Base-by-base conservation (phyloP, 768 basidiomycete genomes). In the Kwoniella sp. region DNA sequence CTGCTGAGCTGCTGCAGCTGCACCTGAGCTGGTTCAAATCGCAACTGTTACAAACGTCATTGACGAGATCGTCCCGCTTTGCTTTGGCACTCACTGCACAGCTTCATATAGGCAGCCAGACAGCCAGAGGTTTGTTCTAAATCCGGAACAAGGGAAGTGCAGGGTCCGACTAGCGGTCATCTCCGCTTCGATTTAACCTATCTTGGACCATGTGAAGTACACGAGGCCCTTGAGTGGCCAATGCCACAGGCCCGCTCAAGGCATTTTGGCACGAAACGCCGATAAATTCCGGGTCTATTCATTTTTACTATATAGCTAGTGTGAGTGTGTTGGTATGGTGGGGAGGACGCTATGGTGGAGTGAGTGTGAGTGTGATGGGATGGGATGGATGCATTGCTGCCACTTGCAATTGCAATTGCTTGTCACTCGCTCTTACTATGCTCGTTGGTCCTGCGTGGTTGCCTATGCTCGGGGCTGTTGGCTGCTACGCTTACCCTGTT, bases 281-380 rank as follows among this genome's bases (percentile, higher is more conserved):
- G 68, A 60, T 64, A 68, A 68, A 68, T 61, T 58, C 68, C 68
- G 68, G 13, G 15, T 33, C 13, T 13, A 10, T 29, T 33, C 52
- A 40, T 50, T 66, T 66, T 53, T 53, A 64, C 55, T 54, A 26
- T 5, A 7, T 4, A 13, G n/a, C n/a, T n/a, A n/a, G n/a, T n/a
- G n/a, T n/a, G n/a, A n/a, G n/a, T 25, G 15, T 24, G 50, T 22
- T 51, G 26, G 50, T n/a, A n/a, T n/a, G n/a, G n/a, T n/a, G n/a
- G n/a, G n/a, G n/a, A n/a, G n/a, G n/a, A n/a, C n/a, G n/a, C n/a
- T n/a, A n/a, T n/a, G n/a, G n/a, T n/a, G n/a, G n/a, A 13, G n/a
- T n/a, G n/a, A n/a, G n/a, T n/a, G n/a, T n/a, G n/a, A n/a, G n/a
- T 25, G 15, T 24, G 50, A 8, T 51, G 26, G 50, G n/a, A n/a